phyloP scores from a whole-genome alignment of 2,329 filamentous ascomycete genomes.

The Lachnum nothofagi region DNA sequence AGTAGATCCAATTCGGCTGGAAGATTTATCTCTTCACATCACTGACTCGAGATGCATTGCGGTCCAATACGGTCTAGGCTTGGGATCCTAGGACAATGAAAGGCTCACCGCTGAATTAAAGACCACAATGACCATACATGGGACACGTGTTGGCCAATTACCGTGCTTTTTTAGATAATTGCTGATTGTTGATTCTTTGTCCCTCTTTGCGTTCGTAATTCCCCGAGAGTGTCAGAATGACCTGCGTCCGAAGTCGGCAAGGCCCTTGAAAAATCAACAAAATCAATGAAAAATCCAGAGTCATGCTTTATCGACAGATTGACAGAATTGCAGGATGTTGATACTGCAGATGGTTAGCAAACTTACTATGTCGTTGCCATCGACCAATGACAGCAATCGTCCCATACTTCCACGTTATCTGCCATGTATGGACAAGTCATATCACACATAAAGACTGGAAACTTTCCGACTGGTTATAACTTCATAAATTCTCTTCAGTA shows the following conservation, averaged over 20 bases:
- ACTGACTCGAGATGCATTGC: neutral
- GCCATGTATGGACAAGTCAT: neutral
- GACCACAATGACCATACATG: no score
- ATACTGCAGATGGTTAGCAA: neutral
- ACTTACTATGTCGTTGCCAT: neutral
- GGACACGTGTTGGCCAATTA: neutral
- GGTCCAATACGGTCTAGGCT: neutral
- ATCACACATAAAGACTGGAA: neutral
- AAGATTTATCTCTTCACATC: neutral
- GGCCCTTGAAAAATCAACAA: no score
- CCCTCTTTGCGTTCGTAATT: neutral
- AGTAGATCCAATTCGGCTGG: no score
- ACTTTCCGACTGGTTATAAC: constrained; percentile 1
- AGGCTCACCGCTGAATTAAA: neutral
- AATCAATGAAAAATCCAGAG: no score
- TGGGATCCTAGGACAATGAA: neutral
- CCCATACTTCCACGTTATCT: neutral
- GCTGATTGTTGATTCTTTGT: neutral
- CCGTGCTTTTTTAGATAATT: neutral
- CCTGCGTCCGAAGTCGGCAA: neutral
- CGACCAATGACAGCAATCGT: neutral
- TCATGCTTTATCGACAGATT: neutral
- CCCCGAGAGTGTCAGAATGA: neutral
- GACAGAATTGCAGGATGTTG: neutral
- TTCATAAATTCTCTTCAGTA: neutral